Evolutionary conservation across 164 flowering plant genomes (phyloP).

Genomic region (Sedum album): DNA sequence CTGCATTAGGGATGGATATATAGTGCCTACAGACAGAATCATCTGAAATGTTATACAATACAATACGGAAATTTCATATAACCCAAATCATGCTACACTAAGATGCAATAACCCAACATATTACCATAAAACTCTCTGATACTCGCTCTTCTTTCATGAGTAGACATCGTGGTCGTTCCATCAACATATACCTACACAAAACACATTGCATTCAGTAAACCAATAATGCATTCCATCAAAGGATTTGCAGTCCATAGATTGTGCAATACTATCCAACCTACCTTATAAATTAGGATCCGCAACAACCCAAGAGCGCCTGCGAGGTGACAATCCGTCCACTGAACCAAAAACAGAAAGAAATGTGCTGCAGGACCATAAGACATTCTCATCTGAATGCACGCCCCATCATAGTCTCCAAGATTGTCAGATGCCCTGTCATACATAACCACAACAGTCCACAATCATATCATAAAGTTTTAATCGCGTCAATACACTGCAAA

Average conservation of each 20-base stretch:
- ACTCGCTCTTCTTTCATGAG: constrained; percentile 71
- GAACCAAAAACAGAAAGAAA: constrained; percentile 6
- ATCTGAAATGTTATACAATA: not conserved
- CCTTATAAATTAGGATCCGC: constrained; percentile 63
- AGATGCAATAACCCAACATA: not conserved
- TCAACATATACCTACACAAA: constrained; percentile 54
- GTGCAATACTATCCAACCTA: constrained; percentile 3
- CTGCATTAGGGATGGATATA: constrained; percentile 81
- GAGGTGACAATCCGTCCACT: not conserved
- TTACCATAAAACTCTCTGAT: constrained; percentile 73
- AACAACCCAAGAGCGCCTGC: constrained; percentile 48
- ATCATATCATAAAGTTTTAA: too few relatives aligned
- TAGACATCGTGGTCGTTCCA: constrained; percentile 69
- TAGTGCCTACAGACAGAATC: constrained; percentile 42
- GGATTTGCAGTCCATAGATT: not conserved
- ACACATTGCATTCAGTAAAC: not conserved
- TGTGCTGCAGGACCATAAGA: constrained; percentile 93
- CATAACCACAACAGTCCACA: not conserved
- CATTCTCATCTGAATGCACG: constrained; percentile 88
- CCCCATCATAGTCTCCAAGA: constrained; percentile 82
- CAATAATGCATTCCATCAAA: not conserved
- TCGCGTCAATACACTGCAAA: not conserved
- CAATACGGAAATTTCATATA: too few relatives aligned
- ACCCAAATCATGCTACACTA: not conserved
- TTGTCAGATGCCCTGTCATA: constrained; percentile 64